phyloP scores from a whole-genome alignment of 805 yeast species.

The Cyberlindnera samutprakarnensis region DNA sequence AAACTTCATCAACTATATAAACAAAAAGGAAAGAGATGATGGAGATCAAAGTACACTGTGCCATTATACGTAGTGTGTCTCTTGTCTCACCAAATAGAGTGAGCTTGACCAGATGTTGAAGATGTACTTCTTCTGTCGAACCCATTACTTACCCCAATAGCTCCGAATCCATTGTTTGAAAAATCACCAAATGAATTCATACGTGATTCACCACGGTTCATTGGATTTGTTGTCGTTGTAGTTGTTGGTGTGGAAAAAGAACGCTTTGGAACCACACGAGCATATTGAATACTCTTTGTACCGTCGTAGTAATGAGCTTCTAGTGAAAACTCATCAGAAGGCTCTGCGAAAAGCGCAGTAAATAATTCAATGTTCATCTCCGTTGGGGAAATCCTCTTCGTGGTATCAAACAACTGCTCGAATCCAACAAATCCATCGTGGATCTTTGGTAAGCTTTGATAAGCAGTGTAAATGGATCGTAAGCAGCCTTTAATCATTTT shows the following conservation, averaged over 20 bases:
- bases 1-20: too few relatives aligned
- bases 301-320: constrained; percentile 1
- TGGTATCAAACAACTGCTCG: background rate
- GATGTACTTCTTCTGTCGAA: background rate
- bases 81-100: too few relatives aligned
- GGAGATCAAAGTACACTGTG: too few relatives aligned
- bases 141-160: background rate
- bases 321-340: constrained; percentile 1
- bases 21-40: too few relatives aligned
- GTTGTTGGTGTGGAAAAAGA: too few relatives aligned
- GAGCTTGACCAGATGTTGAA: too few relatives aligned
- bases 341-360: constrained; percentile 1
- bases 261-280: background rate
- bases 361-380: background rate
- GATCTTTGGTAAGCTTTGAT: background rate
- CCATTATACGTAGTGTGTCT: too few relatives aligned
- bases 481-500: constrained; percentile 1
- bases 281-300: background rate
- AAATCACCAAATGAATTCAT: background rate
- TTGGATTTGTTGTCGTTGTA: background rate
- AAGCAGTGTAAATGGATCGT: background rate
- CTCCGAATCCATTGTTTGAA: background rate
- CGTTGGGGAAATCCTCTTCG: constrained; percentile 1
- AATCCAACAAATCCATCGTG: constrained; percentile 1
- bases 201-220: background rate